A percentile compares a stretch with the other conserved stretches of the same genome.
Evolutionary conservation across 129 eudicot species (phyloP).

Genomic region (Tagetes patula): DNA sequence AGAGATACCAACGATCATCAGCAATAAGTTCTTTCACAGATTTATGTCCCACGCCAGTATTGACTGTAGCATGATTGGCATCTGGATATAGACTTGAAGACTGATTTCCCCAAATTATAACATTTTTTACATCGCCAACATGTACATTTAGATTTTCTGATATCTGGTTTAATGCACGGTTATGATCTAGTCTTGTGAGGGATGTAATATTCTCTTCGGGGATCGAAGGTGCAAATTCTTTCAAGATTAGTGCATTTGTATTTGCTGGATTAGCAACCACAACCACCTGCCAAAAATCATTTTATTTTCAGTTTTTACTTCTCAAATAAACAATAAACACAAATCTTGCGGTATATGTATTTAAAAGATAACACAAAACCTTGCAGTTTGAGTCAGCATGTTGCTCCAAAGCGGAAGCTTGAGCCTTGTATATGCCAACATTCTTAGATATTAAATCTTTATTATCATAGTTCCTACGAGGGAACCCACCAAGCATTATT

Average conservation of each 20-base stretch:
- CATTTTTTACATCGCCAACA: conserved; percentile 78
- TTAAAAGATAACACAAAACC: conserved; percentile 23
- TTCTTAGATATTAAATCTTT: conserved; percentile 69
- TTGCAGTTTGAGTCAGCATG: conserved; percentile 79
- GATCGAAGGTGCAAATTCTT: conserved; percentile 94
- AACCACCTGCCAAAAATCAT: neutral
- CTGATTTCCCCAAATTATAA: conserved; percentile 90
- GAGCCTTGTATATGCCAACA: conserved; percentile 77
- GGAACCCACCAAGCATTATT: conserved; percentile 86
- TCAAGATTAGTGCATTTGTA: conserved; percentile 16
- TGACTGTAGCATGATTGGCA: conserved; percentile 80
- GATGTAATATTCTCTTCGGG: conserved; percentile 83
- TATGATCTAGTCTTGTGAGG: conserved; percentile 88
- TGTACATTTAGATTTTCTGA: conserved; percentile 70
- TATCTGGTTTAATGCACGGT: conserved; percentile 79
- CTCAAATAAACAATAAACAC: neutral
- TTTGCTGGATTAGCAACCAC: conserved; percentile 15
- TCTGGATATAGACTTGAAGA: conserved; percentile 87
- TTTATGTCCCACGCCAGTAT: conserved; percentile 63
- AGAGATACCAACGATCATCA: conserved; percentile 67
- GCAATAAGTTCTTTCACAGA: conserved; percentile 64
- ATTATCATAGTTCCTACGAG: conserved; percentile 61
- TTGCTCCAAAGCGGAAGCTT: conserved; percentile 79
- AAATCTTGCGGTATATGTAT: neutral
- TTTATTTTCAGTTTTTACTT: neutral